Evolutionary conservation across 805 yeast genomes (phyloP).

Genomic region (Spathaspora boniae): DNA sequence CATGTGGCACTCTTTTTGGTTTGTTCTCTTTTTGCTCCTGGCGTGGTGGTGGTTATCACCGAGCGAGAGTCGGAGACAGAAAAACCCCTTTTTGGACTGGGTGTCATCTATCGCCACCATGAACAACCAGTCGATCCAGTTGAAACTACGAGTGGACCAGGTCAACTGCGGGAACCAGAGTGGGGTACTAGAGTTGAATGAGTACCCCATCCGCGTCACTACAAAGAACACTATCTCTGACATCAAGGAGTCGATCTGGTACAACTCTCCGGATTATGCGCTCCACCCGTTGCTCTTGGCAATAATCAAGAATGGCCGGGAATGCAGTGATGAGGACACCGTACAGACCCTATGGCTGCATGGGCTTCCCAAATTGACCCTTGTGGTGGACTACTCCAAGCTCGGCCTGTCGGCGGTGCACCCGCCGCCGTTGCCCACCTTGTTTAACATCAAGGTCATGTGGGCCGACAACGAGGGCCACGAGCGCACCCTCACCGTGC

Average conservation of each 20-base stretch:
- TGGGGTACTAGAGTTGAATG: not conserved
- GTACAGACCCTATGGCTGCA: no score
- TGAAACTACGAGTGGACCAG: constrained; percentile 5
- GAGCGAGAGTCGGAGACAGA: no score
- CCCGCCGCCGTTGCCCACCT: no score
- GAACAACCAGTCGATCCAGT: constrained; percentile 6
- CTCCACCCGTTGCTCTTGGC: constrained; percentile 26
- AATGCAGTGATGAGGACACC: no score
- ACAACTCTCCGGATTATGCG: constrained; percentile 16
- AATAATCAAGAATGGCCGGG: no score
- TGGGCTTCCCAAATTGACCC: no score
- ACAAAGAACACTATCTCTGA: constrained; percentile 20
- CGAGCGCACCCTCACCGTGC: not conserved
- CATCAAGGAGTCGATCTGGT: constrained; percentile 27
- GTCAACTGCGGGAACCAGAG: not conserved
- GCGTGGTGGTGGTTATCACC: no score
- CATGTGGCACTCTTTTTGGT: no score
- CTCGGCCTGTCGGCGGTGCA: no score
- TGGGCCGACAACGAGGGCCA: constrained; percentile 5
- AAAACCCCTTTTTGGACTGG: not conserved
- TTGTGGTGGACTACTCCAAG: constrained; percentile 3
- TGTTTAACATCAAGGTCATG: constrained; percentile 2
- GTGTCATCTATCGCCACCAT: not conserved
- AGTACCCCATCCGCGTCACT: constrained; percentile 15
- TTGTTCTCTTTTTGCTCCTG: no score